Conservation (phyloP, 192 early-diverging fungal genomes). For the Fimicolochytrium jonesii region DNA sequence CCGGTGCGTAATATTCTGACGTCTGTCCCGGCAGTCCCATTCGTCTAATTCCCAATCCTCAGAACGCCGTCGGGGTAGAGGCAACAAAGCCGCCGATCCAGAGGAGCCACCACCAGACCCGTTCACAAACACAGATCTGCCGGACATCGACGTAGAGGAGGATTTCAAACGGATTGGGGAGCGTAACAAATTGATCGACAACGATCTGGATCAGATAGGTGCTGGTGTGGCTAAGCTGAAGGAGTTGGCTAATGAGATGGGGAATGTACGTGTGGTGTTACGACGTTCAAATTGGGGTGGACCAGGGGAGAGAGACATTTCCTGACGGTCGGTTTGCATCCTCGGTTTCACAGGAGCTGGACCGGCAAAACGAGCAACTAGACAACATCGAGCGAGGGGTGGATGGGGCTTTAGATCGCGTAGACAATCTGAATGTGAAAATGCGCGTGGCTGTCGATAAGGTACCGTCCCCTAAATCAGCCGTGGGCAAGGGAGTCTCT, state of each 20-base stretch:
- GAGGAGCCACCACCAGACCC: conserved; percentile 35
- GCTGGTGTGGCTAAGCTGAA: conserved; percentile 46
- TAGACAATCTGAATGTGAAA: conserved; percentile 56
- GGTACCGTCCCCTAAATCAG: too few relatives aligned
- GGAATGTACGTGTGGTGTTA: conserved; percentile 28
- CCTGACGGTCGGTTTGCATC: neutral
- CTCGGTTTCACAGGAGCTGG: conserved; percentile 44
- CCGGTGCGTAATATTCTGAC: neutral
- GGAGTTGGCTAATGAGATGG: conserved; percentile 56
- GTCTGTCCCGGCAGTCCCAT: neutral
- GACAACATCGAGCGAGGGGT: conserved; percentile 53
- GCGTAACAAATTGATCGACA: conserved; percentile 51
- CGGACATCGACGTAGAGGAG: conserved; percentile 63
- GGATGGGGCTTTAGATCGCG: conserved; percentile 50
- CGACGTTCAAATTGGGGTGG: neutral
- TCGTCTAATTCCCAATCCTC: neutral
- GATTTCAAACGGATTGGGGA: conserved; percentile 53
- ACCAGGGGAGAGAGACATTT: neutral
- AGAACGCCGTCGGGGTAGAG: neutral
- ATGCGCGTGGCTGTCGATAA: conserved; percentile 52
- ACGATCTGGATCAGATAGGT: conserved; percentile 50
- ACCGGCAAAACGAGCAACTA: conserved; percentile 53
- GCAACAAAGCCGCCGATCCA: conserved; percentile 17
- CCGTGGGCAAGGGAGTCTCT: too few relatives aligned
- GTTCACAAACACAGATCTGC: conserved; percentile 44